A percentile compares a stretch with the other conserved stretches of the same genome.
These are phyloP conservation scores for Colletotrichum kahawae DNA, from an alignment of 2,329 filamentous ascomycete species.

Conservation along the genomic window DNA sequence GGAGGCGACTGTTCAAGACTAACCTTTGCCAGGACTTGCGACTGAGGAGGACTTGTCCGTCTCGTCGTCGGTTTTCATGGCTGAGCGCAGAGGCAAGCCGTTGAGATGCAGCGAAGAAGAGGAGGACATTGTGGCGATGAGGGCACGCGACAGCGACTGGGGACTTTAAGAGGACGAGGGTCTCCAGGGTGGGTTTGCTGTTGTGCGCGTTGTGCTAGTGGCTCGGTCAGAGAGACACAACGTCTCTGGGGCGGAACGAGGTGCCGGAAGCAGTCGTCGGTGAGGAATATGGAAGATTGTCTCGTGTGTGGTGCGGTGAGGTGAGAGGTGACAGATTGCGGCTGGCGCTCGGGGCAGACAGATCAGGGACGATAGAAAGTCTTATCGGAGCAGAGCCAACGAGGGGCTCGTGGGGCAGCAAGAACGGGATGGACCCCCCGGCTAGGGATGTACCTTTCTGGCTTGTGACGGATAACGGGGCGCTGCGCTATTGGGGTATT, in stretches of 20 bases:
- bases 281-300: neutral
- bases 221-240: neutral
- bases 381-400: neutral
- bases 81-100: constrained; percentile 42
- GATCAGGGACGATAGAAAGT: constrained; percentile 1
- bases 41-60: constrained; percentile 34
- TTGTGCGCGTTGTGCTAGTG: neutral
- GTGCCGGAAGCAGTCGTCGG: neutral
- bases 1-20: constrained; percentile 26
- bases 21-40: constrained; percentile 49
- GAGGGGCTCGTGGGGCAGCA: constrained; percentile 16
- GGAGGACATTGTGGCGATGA: constrained; percentile 17
- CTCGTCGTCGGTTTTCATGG: constrained; percentile 48
- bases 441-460: neutral
- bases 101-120: constrained; percentile 7
- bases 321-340: constrained; percentile 18
- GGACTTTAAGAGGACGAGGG: neutral
- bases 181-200: neutral
- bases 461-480: constrained; percentile 2
- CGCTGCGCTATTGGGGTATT: neutral
- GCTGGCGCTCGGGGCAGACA: neutral
- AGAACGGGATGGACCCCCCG: neutral
- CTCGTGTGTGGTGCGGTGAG: neutral
- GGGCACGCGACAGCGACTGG: neutral
- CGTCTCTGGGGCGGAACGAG: neutral